Evolutionary conservation across 495 filamentous ascomycete species (phyloP).

Genomic region (Penicillium maclennaniae): DNA sequence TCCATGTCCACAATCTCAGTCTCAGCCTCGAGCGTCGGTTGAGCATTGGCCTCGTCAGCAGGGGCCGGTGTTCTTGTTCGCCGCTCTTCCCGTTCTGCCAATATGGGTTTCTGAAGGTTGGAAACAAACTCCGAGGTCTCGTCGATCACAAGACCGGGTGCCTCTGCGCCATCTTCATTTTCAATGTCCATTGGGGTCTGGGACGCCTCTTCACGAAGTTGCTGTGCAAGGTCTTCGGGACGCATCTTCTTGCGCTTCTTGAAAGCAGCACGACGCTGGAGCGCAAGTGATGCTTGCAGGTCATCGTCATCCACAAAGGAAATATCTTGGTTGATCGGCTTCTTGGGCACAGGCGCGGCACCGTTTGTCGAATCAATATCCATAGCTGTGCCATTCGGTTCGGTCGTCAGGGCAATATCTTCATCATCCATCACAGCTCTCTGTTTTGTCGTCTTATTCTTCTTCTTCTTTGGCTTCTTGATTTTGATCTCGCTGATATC

Average conservation of each 20-base stretch:
- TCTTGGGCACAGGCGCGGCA: conserved; percentile 45
- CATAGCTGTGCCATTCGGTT: conserved; percentile 56
- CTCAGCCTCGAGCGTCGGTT: conserved; percentile 46
- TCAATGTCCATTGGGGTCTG: conserved; percentile 51
- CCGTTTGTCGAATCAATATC: conserved; percentile 63
- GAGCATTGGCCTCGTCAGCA: conserved; percentile 41
- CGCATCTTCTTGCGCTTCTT: conserved; percentile 84
- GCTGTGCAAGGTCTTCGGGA: conserved; percentile 80
- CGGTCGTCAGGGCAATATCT: conserved; percentile 55
- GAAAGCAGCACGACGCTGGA: conserved; percentile 73
- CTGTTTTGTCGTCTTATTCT: conserved; percentile 69
- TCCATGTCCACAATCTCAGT: conserved; percentile 61
- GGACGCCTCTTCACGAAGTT: conserved; percentile 71
- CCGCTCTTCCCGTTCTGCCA: conserved; percentile 57
- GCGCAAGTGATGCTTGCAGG: conserved; percentile 77
- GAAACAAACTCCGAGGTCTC: conserved; percentile 94
- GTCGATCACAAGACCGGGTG: conserved; percentile 79
- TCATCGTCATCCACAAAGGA: conserved; percentile 90
- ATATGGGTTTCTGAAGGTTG: conserved; percentile 65
- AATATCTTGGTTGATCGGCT: conserved; percentile 59
- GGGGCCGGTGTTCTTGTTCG: conserved; percentile 39
- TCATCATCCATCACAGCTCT: conserved; percentile 71
- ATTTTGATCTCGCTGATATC: conserved; percentile 82
- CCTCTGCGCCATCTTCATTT: conserved; percentile 49
- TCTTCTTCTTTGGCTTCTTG: conserved; percentile 92